Evolutionary conservation across 345 rosid genomes (phyloP).

Genomic region (Eucalyptus sideroxylon): DNA sequence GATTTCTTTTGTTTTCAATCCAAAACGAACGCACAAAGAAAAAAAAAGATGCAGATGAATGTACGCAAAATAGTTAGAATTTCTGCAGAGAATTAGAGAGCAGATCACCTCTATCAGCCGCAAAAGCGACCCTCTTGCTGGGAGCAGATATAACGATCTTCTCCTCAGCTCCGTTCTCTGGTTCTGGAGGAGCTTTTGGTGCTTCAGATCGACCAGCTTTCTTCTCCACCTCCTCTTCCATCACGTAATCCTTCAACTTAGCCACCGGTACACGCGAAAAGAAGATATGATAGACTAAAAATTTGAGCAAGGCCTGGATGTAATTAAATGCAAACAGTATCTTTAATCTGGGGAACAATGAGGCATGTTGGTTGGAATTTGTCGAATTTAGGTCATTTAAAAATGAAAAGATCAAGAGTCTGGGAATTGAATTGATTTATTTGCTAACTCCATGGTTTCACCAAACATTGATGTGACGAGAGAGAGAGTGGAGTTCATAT

Average conservation of each 20-base stretch:
- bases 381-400: background rate
- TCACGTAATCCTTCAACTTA: slow-evolving; percentile 13
- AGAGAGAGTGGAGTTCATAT: background rate
- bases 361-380: background rate
- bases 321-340: background rate
- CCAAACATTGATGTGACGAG: background rate
- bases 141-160: background rate
- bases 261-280: background rate
- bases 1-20: background rate
- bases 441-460: background rate
- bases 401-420: background rate
- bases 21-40: background rate
- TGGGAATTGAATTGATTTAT: background rate
- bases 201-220: background rate
- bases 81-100: background rate
- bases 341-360: background rate
- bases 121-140: background rate
- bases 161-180: background rate
- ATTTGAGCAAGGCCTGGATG: background rate
- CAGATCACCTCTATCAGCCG: background rate
- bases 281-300: background rate
- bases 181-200: background rate
- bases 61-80: background rate
- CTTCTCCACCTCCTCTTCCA: slow-evolving; percentile 18
- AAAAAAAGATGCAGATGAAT: background rate